Evolutionary conservation across 1,284 basidiomycete species (phyloP).

Genomic region (Peniophora sp.): DNA sequence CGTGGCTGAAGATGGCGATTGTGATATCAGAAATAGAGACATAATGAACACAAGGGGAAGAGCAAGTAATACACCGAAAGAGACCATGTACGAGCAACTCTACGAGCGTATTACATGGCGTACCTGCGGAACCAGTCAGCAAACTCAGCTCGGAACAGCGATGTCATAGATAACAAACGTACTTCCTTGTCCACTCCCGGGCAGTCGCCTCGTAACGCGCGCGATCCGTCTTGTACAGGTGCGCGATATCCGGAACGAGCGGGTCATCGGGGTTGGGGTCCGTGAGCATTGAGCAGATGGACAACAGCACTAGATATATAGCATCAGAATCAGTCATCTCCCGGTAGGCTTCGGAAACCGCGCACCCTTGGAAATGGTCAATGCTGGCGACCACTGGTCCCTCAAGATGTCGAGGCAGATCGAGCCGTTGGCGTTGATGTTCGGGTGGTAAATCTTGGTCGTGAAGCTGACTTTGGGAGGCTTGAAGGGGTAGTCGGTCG

Average conservation of each 20-base stretch:
- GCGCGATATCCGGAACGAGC: slow-evolving; percentile 75
- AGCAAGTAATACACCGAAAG: slow-evolving; percentile 12
- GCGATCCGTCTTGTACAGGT: slow-evolving; percentile 94
- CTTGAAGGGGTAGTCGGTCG: slow-evolving; percentile 97
- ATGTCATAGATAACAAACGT: slow-evolving; percentile 21
- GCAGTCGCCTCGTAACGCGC: slow-evolving; percentile 91
- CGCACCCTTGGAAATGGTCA: slow-evolving; percentile 97
- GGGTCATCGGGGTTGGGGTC: slow-evolving; percentile 97
- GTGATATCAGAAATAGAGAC: slow-evolving; percentile 10
- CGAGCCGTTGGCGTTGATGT: slow-evolving; percentile 97
- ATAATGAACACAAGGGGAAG: slow-evolving; percentile 10
- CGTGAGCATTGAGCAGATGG: slow-evolving; percentile 95
- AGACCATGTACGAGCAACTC: slow-evolving; percentile 1
- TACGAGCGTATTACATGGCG: slow-evolving; percentile 39
- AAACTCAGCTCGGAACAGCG: slow-evolving; percentile 15
- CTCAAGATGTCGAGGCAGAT: slow-evolving; percentile 98
- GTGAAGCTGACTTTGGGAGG: slow-evolving; percentile 99
- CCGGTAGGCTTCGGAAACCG: slow-evolving; percentile 4
- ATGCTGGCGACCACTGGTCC: slow-evolving; percentile 96
- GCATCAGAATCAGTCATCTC: background rate
- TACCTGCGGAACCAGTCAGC: slow-evolving; percentile 31
- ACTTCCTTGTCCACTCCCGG: slow-evolving; percentile 98
- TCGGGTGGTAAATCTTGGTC: slow-evolving; percentile 96
- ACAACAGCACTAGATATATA: slow-evolving; percentile 69
- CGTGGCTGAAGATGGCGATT: background rate